A percentile compares a stretch with the other conserved stretches of the same genome.
Evolutionary conservation across 106 monocot species (phyloP).

Genomic region (Dactylorhiza incarnata): DNA sequence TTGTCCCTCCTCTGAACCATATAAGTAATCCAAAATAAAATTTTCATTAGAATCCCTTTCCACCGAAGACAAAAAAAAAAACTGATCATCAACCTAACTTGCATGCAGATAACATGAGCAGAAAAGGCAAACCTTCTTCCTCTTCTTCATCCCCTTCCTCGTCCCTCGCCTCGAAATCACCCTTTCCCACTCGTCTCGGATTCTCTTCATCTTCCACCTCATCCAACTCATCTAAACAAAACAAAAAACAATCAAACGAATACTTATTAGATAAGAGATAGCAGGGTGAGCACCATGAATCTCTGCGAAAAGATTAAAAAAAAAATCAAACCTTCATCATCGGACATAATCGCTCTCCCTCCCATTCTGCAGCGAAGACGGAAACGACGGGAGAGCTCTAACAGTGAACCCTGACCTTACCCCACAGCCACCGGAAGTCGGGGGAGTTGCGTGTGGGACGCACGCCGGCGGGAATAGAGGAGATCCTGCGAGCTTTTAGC

Average conservation of each 20-base stretch:
- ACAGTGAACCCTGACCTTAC: slow-evolving; percentile 1
- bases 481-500: too few relatives aligned
- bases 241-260: background rate
- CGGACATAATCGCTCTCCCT: slow-evolving; percentile 60
- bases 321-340: slow-evolving; percentile 62
- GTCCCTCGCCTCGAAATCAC: slow-evolving; percentile 17
- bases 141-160: slow-evolving; percentile 82
- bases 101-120: background rate
- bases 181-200: slow-evolving; percentile 12
- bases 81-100: slow-evolving; percentile 2
- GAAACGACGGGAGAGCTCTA: background rate
- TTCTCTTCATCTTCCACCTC: slow-evolving; percentile 84
- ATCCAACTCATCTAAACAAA: slow-evolving; percentile 59
- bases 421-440: too few relatives aligned
- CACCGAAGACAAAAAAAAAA: background rate
- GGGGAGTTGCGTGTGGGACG: too few relatives aligned
- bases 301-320: background rate
- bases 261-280: background rate
- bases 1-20: slow-evolving; percentile 65
- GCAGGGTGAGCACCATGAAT: background rate
- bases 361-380: slow-evolving; percentile 34
- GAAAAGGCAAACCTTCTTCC: slow-evolving; percentile 44
- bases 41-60: slow-evolving; percentile 4
- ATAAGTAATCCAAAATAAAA: background rate
- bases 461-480: too few relatives aligned